Conservation (phyloP, 2,329 filamentous ascomycete genomes). For the Alternaria infectoria region DNA sequence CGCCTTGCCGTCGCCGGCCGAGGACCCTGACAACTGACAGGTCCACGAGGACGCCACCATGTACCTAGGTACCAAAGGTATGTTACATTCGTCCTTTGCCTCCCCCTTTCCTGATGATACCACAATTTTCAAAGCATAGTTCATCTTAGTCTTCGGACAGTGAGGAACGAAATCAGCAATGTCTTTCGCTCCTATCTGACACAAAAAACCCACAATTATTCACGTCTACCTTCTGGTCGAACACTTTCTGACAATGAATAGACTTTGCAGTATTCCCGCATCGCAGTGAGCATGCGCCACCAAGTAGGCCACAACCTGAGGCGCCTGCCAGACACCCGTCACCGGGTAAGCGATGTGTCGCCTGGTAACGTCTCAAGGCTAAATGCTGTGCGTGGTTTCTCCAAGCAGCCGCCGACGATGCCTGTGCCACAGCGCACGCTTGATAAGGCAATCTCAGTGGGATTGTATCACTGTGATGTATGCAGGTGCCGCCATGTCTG, state of each 20-base stretch:
- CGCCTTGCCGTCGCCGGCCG: not conserved
- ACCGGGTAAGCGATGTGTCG: slow-evolving; percentile 4
- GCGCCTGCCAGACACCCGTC: slow-evolving; percentile 12
- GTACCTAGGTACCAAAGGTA: slow-evolving; percentile 30
- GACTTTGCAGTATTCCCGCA: not conserved
- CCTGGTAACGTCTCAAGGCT: not conserved
- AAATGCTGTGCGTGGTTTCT: slow-evolving; percentile 9
- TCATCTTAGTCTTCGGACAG: slow-evolving; percentile 49
- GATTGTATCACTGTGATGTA: slow-evolving; percentile 15
- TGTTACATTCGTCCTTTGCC: slow-evolving; percentile 16
- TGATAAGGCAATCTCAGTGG: slow-evolving; percentile 5
- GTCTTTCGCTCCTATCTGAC: slow-evolving; percentile 55
- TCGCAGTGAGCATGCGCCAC: not conserved
- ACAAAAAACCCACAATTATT: not conserved
- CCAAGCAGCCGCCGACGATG: slow-evolving; percentile 19
- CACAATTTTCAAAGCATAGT: slow-evolving; percentile 51
- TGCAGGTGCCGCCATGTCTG: slow-evolving; percentile 20
- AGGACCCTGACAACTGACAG: not conserved
- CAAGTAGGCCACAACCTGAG: slow-evolving; percentile 1
- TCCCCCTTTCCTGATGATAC: slow-evolving; percentile 45
- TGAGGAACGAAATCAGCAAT: slow-evolving; percentile 50
- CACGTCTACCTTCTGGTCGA: not conserved
- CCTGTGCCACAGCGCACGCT: slow-evolving; percentile 17
- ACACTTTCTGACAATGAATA: slow-evolving; percentile 10
- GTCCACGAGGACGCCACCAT: not conserved